Evolutionary conservation across 495 filamentous ascomycete species (phyloP).

Genomic region (Penicillium simplicissimum): DNA sequence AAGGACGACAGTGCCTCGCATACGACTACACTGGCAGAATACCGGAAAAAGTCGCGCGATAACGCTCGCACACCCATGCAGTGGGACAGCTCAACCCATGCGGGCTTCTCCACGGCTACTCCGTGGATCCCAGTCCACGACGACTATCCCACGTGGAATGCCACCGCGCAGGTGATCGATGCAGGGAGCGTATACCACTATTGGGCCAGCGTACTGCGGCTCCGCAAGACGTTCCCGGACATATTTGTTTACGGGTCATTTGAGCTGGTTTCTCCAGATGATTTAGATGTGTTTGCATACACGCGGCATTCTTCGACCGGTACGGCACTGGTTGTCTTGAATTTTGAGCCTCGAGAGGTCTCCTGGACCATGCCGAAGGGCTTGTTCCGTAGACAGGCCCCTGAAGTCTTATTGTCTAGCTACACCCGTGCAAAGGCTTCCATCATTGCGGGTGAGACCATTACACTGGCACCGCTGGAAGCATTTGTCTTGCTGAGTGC

Average conservation of each 20-base stretch:
- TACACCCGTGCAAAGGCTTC: background rate
- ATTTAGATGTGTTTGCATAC: background rate
- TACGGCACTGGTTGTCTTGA: background rate
- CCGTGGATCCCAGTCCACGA: background rate
- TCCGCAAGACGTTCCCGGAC: background rate
- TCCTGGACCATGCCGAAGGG: background rate
- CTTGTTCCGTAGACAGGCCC: background rate
- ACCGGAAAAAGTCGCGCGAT: background rate
- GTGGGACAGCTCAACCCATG: background rate
- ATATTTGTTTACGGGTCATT: background rate
- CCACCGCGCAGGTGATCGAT: background rate
- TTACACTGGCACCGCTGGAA: background rate
- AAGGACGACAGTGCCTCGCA: background rate
- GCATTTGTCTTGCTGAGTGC: background rate
- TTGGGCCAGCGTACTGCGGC: background rate
- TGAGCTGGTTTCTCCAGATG: background rate
- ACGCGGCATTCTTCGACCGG: background rate
- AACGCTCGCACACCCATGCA: background rate
- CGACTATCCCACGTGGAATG: background rate
- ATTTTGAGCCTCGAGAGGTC: background rate
- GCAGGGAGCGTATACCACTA: background rate
- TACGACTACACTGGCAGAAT: background rate
- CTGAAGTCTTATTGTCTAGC: background rate
- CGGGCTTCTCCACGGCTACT: background rate
- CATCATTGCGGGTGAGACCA: background rate